Percentiles rank a stretch among this genome's conserved stretches.
Conservation (phyloP, 73 alveolate species). For the Paramecium caudatum region DNA sequence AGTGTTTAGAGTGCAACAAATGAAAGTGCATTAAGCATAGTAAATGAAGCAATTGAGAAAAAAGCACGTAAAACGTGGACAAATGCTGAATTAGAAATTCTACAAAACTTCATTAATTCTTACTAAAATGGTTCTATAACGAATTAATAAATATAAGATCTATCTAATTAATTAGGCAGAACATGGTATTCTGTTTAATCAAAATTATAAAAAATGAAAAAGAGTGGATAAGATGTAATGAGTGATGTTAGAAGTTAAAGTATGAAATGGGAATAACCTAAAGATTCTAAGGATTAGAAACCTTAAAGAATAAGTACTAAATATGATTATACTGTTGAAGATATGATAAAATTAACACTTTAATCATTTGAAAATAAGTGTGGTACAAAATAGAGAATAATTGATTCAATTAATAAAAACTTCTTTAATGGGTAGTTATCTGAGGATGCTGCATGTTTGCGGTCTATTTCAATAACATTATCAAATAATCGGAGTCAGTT, state of each 20-base stretch:
- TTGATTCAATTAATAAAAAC: conserved; percentile 27
- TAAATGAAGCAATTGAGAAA: conserved; percentile 6
- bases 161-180: conserved; percentile 46
- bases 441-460: conserved; percentile 28
- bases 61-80: conserved; percentile 48
- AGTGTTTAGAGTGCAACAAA: neutral
- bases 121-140: conserved; percentile 14
- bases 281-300: neutral
- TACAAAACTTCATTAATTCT: neutral
- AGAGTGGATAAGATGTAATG: neutral
- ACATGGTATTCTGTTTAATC: conserved; percentile 64
- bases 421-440: conserved; percentile 21
- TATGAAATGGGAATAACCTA: neutral
- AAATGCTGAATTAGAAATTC: neutral
- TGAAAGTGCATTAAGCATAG: conserved; percentile 12
- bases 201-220: conserved; percentile 22
- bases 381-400: conserved; percentile 41
- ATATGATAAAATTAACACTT: conserved; percentile 25
- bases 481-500: neutral
- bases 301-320: conserved; percentile 1
- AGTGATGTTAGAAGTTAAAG: conserved; percentile 43
- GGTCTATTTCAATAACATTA: conserved; percentile 51
- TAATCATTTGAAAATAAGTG: neutral
- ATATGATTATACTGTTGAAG: conserved; percentile 61
- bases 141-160: neutral